These are phyloP conservation scores for Adenanthera pavonina DNA, from an alignment of 306 rosid species.

Conservation along the genomic window DNA sequence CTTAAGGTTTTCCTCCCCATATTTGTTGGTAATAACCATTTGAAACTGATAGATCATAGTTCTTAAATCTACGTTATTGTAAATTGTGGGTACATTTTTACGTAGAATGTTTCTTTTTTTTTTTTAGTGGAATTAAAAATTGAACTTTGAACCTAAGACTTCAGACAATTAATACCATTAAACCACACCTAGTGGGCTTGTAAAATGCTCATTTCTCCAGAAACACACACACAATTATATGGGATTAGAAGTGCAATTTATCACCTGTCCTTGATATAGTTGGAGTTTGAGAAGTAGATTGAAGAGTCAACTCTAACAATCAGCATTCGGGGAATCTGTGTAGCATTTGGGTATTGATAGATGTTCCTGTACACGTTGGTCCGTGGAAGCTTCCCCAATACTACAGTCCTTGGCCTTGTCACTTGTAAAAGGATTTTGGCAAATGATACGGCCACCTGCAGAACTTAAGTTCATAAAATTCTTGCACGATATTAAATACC, in stretches of 20 bases:
- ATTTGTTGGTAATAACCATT: background rate
- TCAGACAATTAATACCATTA: background rate
- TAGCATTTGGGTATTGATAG: constrained; percentile 73
- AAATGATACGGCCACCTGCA: constrained; percentile 74
- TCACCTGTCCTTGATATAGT: constrained; percentile 86
- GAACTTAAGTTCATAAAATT: background rate
- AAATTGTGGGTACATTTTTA: background rate
- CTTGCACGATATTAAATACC: background rate
- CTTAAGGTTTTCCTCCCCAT: background rate
- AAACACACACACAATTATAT: background rate
- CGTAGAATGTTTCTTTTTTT: background rate
- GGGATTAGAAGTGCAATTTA: background rate
- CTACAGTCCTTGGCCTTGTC: constrained; percentile 75
- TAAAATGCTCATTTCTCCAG: background rate
- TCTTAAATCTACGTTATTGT: background rate
- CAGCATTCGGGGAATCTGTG: constrained; percentile 57
- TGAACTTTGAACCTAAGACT: background rate
- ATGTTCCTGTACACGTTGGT: constrained; percentile 66
- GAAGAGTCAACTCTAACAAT: constrained; percentile 86
- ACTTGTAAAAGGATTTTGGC: constrained; percentile 79
- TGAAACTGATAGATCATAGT: background rate
- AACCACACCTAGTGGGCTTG: background rate
- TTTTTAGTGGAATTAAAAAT: background rate
- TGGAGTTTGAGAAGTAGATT: constrained; percentile 83
- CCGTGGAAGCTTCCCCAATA: constrained; percentile 74